Conservation (phyloP, 2,329 filamentous ascomycete species). For the Aspergillus sp. region DNA sequence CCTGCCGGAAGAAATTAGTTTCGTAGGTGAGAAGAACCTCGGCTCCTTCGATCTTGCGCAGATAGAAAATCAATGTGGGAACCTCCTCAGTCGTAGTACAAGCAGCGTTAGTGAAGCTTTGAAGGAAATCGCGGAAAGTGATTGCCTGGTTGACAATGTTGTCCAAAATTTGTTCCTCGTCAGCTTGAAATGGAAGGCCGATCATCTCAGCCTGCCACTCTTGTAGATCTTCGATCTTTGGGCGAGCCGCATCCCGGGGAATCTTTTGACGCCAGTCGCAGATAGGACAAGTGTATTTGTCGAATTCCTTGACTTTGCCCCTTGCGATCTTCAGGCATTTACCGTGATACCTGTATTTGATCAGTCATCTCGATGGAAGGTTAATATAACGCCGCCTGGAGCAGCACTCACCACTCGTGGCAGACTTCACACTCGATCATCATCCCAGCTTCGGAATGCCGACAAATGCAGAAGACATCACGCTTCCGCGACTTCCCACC, state of each 20-base stretch:
- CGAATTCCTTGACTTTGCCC: constrained; percentile 96
- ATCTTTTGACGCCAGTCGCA: constrained; percentile 98
- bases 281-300: constrained; percentile 97
- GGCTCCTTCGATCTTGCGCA: constrained; percentile 94
- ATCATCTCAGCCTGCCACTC: constrained; percentile 79
- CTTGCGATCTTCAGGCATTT: constrained; percentile 97
- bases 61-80: constrained; percentile 85
- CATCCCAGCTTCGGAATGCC: constrained; percentile 89
- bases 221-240: constrained; percentile 86
- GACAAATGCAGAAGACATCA: constrained; percentile 97
- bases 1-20: constrained; percentile 96
- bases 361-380: constrained; percentile 17
- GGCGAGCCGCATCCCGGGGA: constrained; percentile 88
- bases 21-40: constrained; percentile 88
- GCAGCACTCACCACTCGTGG: constrained; percentile 76
- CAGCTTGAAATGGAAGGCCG: constrained; percentile 83
- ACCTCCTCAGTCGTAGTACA: constrained; percentile 80
- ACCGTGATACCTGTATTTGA: constrained; percentile 73
- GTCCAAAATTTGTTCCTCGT: constrained; percentile 83
- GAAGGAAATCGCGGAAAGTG: constrained; percentile 77
- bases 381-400: not conserved
- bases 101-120: constrained; percentile 73
- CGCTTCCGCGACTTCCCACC: constrained; percentile 52
- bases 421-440: constrained; percentile 99
- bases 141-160: constrained; percentile 82